Conservation (phyloP, 345 rosid genomes). For the Isatis tinctoria region DNA sequence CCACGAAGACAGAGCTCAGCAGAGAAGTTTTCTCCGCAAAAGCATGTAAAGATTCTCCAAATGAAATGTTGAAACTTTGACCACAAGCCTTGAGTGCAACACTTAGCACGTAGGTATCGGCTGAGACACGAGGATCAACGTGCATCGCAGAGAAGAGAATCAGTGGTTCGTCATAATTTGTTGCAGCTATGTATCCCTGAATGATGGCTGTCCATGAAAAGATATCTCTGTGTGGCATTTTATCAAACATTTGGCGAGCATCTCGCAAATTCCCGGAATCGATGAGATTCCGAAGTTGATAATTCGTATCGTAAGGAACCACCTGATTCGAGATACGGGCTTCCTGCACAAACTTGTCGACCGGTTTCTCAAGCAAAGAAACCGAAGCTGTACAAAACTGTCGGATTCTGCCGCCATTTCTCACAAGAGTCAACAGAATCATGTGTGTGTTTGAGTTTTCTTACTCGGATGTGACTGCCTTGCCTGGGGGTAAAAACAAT, state of each 20-base stretch:
- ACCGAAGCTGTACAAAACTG: slow-evolving; percentile 22
- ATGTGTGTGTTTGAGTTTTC: background rate
- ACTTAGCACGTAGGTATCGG: slow-evolving; percentile 69
- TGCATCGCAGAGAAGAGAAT: slow-evolving; percentile 60
- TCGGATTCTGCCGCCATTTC: slow-evolving; percentile 26
- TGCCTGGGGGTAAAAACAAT: background rate
- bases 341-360: background rate
- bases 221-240: slow-evolving; percentile 63
- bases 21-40: slow-evolving; percentile 51
- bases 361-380: background rate
- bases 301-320: slow-evolving; percentile 38
- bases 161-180: slow-evolving; percentile 49
- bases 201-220: slow-evolving; percentile 75
- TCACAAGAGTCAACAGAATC: slow-evolving; percentile 1
- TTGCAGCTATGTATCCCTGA: slow-evolving; percentile 57
- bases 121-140: slow-evolving; percentile 42
- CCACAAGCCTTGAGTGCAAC: slow-evolving; percentile 75
- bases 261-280: slow-evolving; percentile 34
- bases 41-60: slow-evolving; percentile 69
- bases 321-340: slow-evolving; percentile 9
- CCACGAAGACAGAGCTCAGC: slow-evolving; percentile 63
- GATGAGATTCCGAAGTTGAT: slow-evolving; percentile 34
- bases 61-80: slow-evolving; percentile 34
- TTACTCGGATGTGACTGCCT: background rate
- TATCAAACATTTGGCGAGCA: slow-evolving; percentile 71